Conservation (phyloP, 306 rosid species). For the Rosa persica region DNA sequence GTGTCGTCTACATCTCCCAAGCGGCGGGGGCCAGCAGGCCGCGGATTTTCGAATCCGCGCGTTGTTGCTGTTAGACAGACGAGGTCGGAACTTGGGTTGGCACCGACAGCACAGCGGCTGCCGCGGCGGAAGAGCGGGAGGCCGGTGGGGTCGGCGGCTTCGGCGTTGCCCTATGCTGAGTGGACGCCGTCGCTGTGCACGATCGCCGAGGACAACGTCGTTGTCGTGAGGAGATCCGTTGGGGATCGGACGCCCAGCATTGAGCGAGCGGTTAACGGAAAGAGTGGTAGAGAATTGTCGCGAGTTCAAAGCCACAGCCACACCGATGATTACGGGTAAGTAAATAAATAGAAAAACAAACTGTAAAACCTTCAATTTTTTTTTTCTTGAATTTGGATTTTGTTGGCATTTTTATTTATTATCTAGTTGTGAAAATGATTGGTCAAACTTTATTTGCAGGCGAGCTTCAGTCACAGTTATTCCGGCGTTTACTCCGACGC, state of each 20-base stretch:
- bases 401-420: not conserved
- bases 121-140: conserved; percentile 20
- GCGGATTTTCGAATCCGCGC: not conserved
- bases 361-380: not conserved
- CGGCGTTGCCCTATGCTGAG: conserved; percentile 14
- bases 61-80: conserved; percentile 29
- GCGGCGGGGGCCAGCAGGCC: not conserved
- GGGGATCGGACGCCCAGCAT: conserved; percentile 1
- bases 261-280: conserved; percentile 17
- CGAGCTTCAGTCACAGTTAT: conserved; percentile 24
- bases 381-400: not conserved
- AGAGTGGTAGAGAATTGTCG: conserved; percentile 15
- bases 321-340: conserved; percentile 40
- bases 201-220: conserved; percentile 46
- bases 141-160: not conserved
- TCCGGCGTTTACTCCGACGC: conserved; percentile 57
- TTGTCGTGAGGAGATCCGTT: not conserved
- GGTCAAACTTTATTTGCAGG: conserved; percentile 35
- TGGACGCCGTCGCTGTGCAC: conserved; percentile 68
- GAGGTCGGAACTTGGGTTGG: conserved; percentile 25
- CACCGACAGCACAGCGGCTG: not conserved
- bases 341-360: not conserved
- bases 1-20: not conserved
- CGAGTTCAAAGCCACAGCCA: conserved; percentile 28
- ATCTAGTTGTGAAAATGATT: not conserved